Base-by-base conservation (phyloP, 1,284 basidiomycete species). In the Anthracocystis setariae region DNA sequence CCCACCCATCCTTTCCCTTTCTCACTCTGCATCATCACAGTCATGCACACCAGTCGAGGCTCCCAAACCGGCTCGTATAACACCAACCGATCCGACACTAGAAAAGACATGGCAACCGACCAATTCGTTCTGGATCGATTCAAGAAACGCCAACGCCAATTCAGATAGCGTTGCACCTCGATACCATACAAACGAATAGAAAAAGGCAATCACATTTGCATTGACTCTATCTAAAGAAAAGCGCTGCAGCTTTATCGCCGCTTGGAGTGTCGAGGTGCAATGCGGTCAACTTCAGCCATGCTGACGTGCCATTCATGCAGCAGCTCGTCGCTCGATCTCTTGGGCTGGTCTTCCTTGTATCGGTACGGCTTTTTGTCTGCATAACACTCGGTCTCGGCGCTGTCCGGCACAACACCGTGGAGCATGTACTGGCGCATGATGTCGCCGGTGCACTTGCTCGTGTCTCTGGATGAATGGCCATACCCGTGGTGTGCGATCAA, bases 101-200 rank as follows among this genome's bases (percentile, higher is more conserved):
- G 88, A 63, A 85, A 86, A 20, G 91, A 94, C 77, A 89, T 90
- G 86, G 93, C 94, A 3, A 96, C 93, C 1, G 94, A 97, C 76
- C 93, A 96, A 78, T 82, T 90, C 82, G 93, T 93, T 63, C 81
- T 88, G 75, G 85, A 85, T 60, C 79, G 85, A 20, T 86, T 86
- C 83, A 85, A 67, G 47, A 68, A 73, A 38, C 56, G 70, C 29
- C 65, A 73, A 29, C 47, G 54, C 15, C 54, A 56, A 12, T 52
- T 58, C 44, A 46, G 64, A 23, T 66, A 42, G 20, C 20, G 29
- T 29, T 12, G 12, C 29, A 29, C 29, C 29, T n/a, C n/a, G n/a
- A n/a, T n/a, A n/a, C n/a, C n/a, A n/a, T n/a, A n/a, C n/a, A n/a
- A n/a, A n/a, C n/a, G n/a, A n/a, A n/a, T n/a, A n/a, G n/a, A n/a